A percentile compares a stretch with the other conserved stretches of the same genome.
Evolutionary conservation across 2,329 filamentous ascomycete species (phyloP).

Genomic region (Fusarium albidum): DNA sequence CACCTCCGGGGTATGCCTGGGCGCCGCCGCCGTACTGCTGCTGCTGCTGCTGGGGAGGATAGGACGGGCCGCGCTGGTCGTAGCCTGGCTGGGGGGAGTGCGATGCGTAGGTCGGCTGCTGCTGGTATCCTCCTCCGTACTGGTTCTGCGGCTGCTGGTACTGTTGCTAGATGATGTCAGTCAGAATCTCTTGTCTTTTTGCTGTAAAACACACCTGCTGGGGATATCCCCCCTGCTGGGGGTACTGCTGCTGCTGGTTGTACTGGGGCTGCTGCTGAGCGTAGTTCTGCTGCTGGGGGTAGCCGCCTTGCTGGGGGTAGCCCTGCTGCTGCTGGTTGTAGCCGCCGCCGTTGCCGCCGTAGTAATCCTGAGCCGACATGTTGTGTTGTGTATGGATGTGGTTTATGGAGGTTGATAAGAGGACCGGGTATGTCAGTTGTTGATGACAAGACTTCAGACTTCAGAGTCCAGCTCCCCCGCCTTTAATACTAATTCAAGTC

Average conservation of each 20-base stretch:
- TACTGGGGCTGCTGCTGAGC: conserved; percentile 13
- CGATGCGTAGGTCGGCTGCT: conserved; percentile 33
- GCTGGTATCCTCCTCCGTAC: conserved; percentile 27
- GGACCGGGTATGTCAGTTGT: background rate
- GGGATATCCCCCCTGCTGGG: conserved; percentile 33
- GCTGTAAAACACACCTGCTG: conserved; percentile 37
- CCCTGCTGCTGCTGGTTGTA: conserved; percentile 27
- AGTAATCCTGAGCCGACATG: conserved; percentile 52
- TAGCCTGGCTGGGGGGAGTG: conserved; percentile 40
- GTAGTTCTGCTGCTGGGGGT: conserved; percentile 37
- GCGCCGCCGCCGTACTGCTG: conserved; percentile 31
- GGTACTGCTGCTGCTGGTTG: conserved; percentile 7
- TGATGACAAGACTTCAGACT: too few species aligned
- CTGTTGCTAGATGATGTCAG: conserved; percentile 28
- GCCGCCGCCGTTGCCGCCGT: conserved; percentile 43
- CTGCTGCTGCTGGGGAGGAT: conserved; percentile 39
- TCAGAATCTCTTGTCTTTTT: background rate
- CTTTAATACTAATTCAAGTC: conserved; percentile 29
- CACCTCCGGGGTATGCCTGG: conserved; percentile 37
- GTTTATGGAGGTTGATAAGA: background rate
- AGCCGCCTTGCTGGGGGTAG: conserved; percentile 34
- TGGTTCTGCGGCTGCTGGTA: conserved; percentile 36
- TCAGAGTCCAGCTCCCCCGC: too few species aligned
- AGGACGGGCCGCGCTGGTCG: conserved; percentile 25
- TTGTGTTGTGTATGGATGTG: conserved; percentile 3